Evolutionary conservation across 164 flowering plant genomes (phyloP), one percentile per base, ranked within the genome.

Genomic region (Liriodendron chinense): DNA sequence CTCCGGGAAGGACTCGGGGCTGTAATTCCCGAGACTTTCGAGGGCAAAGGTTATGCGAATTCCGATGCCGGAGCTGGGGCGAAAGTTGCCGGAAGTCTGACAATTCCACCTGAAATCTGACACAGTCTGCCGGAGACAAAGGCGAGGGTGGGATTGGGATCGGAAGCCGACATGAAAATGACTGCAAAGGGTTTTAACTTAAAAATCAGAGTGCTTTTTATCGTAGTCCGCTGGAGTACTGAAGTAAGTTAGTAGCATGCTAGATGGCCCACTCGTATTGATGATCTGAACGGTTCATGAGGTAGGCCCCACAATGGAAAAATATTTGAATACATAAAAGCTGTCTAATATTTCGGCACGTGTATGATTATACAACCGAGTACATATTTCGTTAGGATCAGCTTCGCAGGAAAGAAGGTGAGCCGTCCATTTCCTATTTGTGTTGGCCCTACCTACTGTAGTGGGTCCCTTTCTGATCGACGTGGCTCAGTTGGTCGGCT

Each of bases 161-260:
- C 50, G 69, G 74, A 82, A 81, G 81, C 86, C 81, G 86, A 85
- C 87, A 83, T 74, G 82, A 72, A 78, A 82, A 71, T 70, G 87
- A 79, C 84, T 72, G 68, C 68, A 63, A 78, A 72, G 59, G 78
- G 68, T 72, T 69, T 13, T 14, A 53, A 53, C 59, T 53, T 53
- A 53, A 53, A 53, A 53, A 53, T 53, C 16, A 53, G 59, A 53
- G 43, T 0, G 59, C 59, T 16, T 1, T 1, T 8, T n/a, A 26
- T 23, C 12, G 25, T 28, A 63, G 5, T 74, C 14, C 43, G 18
- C 21, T 65, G 28, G 10, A 13, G 16, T 7, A 13, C 50, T 34
- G 6, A n/a, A 47, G 1, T 70, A 13, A 20, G 5, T 34, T 34
- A 34, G 43, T 34, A 34, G 43, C 43, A 34, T 34, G 7, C 43